phyloP scores from a whole-genome alignment of 139 green algal species.

The Haematococcus lacustris region DNA sequence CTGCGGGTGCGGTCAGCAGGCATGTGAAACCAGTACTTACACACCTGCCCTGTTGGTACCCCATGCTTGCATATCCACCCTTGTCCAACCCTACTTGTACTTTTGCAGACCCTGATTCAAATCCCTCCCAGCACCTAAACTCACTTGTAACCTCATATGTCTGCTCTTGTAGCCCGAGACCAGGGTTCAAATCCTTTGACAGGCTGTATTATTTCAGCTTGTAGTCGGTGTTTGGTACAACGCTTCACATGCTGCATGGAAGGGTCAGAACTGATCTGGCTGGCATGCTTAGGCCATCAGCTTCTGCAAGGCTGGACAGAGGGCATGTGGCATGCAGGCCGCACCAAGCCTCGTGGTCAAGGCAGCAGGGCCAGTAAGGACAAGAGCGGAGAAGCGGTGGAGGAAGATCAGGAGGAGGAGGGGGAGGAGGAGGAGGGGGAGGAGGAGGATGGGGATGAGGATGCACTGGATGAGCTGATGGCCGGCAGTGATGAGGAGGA shows the following conservation, averaged over 20 bases:
- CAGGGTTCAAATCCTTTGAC: no score
- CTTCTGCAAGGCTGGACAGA: not conserved
- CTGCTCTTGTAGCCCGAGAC: no score
- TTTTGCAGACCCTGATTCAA: not conserved
- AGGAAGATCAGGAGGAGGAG: not conserved
- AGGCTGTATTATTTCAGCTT: no score
- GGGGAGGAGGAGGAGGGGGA: not conserved
- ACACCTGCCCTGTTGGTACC: no score
- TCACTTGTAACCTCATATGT: not conserved
- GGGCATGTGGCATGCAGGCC: not conserved
- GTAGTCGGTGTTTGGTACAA: no score
- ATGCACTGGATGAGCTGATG: constrained; percentile 33
- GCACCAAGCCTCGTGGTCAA: not conserved
- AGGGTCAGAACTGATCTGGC: no score
- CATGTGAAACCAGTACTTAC: no score
- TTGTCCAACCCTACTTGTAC: no score
- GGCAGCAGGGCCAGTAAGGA: no score
- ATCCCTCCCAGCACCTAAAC: not conserved
- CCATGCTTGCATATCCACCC: not conserved
- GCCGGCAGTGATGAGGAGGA: constrained; percentile 20
- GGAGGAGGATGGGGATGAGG: not conserved
- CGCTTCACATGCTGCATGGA: no score
- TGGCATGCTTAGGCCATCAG: not conserved
- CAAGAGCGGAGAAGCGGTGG: not conserved
- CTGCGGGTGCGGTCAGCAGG: constrained; percentile 12